Base-by-base conservation (phyloP, 371 early-diverging fungal species). In the Lichtheimia corymbifera region DNA sequence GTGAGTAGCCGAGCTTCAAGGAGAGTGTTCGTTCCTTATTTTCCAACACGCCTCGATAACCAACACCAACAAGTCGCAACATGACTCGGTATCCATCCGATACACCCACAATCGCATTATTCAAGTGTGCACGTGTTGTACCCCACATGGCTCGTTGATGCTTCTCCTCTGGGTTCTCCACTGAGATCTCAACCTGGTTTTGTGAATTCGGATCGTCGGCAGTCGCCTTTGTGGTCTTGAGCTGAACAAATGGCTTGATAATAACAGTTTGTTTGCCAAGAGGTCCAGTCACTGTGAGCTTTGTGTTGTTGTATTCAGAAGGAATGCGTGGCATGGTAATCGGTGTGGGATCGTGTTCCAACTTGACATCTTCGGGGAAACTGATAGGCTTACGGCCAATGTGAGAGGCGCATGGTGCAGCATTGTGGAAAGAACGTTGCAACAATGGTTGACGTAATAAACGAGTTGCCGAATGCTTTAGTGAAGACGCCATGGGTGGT, bases 131-230 rank as follows among this genome's bases (percentile, higher is more conserved):
- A 50, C 97, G 82, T 4, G 96, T 94, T 4, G 98, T 97, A 53
- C 98, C 98, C 98, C 98, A 98, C 95, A 93, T 95, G 49, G 88
- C 83, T 56, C 86, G 75, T 75, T 98, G 97, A 43, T 84, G 73
- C 67, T 89, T 88, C 52, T 83, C 71, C 17, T 58, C 58, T 2
- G 83, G 73, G 65, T 94, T 84, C 17, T 71, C 65, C 0, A 96
- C 88, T 1, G 72, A 54, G 11, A 97, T 83, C 14, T 73, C 30
- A 4, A 95, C 57, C 35, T 70, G 62, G 28, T 74, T 71, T 55
- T 85, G 88, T 35, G 77, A 76, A 35, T 72, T 81, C 18, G 77
- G 77, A 58, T 73, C 71, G 45, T 64, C 63, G 44, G 70, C 64
- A 25, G 59, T 18, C 13, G 64, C 71, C 47, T 73, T 54, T 30